Evolutionary conservation across 371 early-diverging fungal species (phyloP), one percentile per base, ranked within the genome.

Genomic region (Rhizopus arrhizus): DNA sequence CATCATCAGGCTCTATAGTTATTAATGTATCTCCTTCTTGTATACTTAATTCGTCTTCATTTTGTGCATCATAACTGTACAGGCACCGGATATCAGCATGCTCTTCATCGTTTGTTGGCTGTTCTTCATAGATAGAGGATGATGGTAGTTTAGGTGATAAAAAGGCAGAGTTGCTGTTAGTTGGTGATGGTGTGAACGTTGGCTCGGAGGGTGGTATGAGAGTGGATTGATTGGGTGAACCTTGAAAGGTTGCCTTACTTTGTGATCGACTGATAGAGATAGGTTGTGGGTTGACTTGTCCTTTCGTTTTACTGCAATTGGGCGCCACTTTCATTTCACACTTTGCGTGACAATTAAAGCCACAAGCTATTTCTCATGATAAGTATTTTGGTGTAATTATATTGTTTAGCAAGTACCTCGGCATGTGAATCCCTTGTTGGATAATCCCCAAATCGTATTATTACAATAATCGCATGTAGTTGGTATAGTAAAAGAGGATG

Each of bases 301-400:
- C 85, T 28, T 86, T 87, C 22, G 78, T 65, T 28, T 81, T 79
- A 12, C 89, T 78, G 58, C 93, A 93, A 56, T 81, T 85, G 2
- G 89, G 89, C 6, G 91, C 84, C 1, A 91, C 91, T 62, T 92
- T 93, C 83, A 93, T 86, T 70, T 92, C 91, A 67, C 93, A 93
- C 58, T 89, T 91, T 4, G 89, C 80, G 63, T 93, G 93, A 64
- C 93, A 92, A 36, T 88, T 89, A 58, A 89, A 91, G 3, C 91
- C 89, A 76, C 93, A 93, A n/a, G 85, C 89, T 68, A 59, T 52
- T 12, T 12, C 31, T 56, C 29, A 38, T 38, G 11, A 28, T 38
- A 35, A 33, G 68, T 15, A 63, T 12, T 12, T 31, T 4, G 22
- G 6, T 10, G 34, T 0, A 31, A 29, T 11, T 15, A n/a, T 50